phyloP scores from a whole-genome alignment of 345 rosid species.

The Geranium rotundifolium region DNA sequence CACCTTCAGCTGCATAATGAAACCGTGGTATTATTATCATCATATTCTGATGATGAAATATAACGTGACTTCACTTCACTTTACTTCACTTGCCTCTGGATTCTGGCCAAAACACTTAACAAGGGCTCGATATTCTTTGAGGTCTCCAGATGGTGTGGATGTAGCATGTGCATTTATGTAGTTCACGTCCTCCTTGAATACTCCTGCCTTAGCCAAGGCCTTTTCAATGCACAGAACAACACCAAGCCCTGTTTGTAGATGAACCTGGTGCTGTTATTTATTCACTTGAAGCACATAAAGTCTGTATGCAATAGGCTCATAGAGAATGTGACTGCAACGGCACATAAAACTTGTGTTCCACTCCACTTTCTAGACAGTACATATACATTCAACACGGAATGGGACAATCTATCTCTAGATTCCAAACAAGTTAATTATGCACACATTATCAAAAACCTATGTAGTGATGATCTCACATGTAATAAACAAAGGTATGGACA shows the following conservation, averaged over 20 bases:
- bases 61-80: background rate
- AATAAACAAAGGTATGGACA: background rate
- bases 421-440: no score
- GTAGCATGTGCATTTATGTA: constrained; percentile 95
- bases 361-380: background rate
- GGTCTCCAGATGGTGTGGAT: constrained; percentile 80
- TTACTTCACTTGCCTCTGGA: constrained; percentile 37
- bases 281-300: background rate
- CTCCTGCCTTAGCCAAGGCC: constrained; percentile 67
- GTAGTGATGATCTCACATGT: background rate
- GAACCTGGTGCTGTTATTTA: background rate
- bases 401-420: no score
- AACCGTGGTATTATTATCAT: constrained; percentile 3
- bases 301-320: no score
- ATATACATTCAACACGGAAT: no score
- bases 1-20: constrained; percentile 44
- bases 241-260: constrained; percentile 46
- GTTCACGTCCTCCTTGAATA: constrained; percentile 58
- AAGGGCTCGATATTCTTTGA: constrained; percentile 74
- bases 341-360: no score
- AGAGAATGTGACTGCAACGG: no score
- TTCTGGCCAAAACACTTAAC: constrained; percentile 73
- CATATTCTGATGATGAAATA: background rate
- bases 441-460: background rate
- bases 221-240: constrained; percentile 76